These are phyloP conservation scores for Exobasidium cylindrosporum DNA, from an alignment of 1,284 basidiomycete species.

Conservation along the genomic window DNA sequence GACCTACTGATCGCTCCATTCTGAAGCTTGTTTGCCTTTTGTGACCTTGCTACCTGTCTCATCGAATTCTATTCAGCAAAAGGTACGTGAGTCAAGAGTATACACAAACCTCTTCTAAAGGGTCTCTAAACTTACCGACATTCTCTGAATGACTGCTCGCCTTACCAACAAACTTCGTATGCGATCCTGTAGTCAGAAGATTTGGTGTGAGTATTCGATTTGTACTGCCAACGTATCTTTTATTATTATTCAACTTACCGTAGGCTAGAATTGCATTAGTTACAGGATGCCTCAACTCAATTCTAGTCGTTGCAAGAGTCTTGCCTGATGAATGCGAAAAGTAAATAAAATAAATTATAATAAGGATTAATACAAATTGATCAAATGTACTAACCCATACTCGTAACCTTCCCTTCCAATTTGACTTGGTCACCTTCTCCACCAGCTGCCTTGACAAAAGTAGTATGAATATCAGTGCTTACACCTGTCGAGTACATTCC, in stretches of 20 bases:
- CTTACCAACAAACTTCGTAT: conserved; percentile 83
- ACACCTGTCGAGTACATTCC: conserved; percentile 82
- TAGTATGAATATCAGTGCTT: conserved; percentile 79
- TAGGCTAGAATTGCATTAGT: conserved; percentile 37
- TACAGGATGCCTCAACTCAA: conserved; percentile 43
- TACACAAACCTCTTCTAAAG: not conserved
- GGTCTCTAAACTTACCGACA: conserved; percentile 57
- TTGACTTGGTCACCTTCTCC: conserved; percentile 28
- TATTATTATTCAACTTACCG: conserved; percentile 13
- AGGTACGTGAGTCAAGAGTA: not conserved
- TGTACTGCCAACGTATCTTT: too few relatives aligned
- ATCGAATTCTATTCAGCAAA: conserved; percentile 61
- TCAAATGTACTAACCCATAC: conserved; percentile 24
- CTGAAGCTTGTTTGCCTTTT: conserved; percentile 60
- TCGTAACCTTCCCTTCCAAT: conserved; percentile 30
- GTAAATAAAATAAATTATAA: not conserved
- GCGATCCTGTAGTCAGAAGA: conserved; percentile 49
- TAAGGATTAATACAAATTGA: not conserved
- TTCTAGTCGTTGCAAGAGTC: conserved; percentile 46
- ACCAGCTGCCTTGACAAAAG: conserved; percentile 73
- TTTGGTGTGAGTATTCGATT: too few relatives aligned
- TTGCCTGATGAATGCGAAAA: conserved; percentile 25
- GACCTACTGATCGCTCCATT: conserved; percentile 22
- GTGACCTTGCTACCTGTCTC: conserved; percentile 70
- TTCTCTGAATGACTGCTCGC: conserved; percentile 71